A percentile compares a stretch with the other conserved stretches of the same genome.
Evolutionary conservation across 129 eudicot genomes (phyloP).

Genomic region (Scalesia atractyloides): DNA sequence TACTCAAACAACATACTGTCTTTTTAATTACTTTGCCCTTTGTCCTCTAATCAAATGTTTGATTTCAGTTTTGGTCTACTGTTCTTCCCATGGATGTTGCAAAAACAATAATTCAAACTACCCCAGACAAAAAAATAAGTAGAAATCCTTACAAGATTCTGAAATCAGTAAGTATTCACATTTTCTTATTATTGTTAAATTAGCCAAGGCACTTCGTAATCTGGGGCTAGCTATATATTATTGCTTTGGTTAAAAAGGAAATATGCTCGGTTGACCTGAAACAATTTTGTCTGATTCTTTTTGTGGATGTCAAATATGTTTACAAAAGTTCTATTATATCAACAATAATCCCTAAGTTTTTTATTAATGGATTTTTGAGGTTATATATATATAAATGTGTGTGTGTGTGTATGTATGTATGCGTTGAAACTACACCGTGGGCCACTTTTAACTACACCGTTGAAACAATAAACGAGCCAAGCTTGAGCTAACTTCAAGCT

Average conservation of each 20-base stretch:
- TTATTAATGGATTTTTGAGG: neutral
- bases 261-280: neutral
- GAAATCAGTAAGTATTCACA: conserved; percentile 41
- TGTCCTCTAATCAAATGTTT: conserved; percentile 5
- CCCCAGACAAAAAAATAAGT: conserved; percentile 47
- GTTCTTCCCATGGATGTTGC: conserved; percentile 89
- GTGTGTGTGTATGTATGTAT: neutral
- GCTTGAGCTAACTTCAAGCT: no score
- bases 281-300: neutral
- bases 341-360: neutral
- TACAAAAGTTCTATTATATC: neutral
- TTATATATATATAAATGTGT: neutral
- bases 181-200: neutral
- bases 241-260: neutral
- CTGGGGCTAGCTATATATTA: neutral
- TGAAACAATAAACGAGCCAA: no score
- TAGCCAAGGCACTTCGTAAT: neutral
- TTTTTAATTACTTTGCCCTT: neutral
- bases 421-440: neutral
- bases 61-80: conserved; percentile 72
- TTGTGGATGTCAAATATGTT: neutral
- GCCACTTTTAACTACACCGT: neutral
- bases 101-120: conserved; percentile 79
- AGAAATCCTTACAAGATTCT: conserved; percentile 72
- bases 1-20: conserved; percentile 6